These are phyloP conservation scores for Boletus edulis DNA, from an alignment of 768 basidiomycete species.

Conservation along the genomic window DNA sequence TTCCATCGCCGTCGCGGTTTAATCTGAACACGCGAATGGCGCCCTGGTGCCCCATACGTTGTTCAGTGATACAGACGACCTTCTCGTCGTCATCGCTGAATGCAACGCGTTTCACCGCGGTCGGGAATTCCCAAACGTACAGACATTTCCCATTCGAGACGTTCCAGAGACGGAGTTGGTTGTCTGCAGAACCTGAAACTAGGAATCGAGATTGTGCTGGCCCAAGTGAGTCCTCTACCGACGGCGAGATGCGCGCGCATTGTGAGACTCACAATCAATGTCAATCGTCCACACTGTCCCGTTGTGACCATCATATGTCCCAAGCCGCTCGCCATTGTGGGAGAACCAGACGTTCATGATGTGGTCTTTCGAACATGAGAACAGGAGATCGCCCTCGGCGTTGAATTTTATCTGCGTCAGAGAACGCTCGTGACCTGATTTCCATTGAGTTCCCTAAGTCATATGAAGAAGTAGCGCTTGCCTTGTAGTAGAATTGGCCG, in stretches of 20 bases:
- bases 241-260: neutral
- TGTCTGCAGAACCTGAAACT: conserved; percentile 93
- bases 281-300: conserved; percentile 97
- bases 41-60: conserved; percentile 91
- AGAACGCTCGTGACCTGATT: conserved; percentile 90
- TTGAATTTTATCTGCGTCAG: conserved; percentile 99
- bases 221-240: neutral
- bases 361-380: conserved; percentile 94
- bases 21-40: conserved; percentile 89
- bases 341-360: conserved; percentile 96
- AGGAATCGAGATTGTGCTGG: conserved; percentile 81
- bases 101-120: conserved; percentile 93
- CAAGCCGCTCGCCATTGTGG: conserved; percentile 95
- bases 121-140: conserved; percentile 96
- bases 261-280: conserved; percentile 74
- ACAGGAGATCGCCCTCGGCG: conserved; percentile 91
- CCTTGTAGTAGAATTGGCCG: conserved; percentile 77
- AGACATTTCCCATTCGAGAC: conserved; percentile 90
- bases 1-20: conserved; percentile 78
- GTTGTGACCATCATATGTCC: conserved; percentile 95
- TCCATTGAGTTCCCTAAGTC: conserved; percentile 12
- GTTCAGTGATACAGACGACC: conserved; percentile 93
- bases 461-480: conserved; percentile 7
- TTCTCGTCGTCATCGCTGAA: conserved; percentile 85
- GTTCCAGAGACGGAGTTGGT: conserved; percentile 86